Base-by-base conservation (phyloP, 2,329 filamentous ascomycete genomes). In the Verticillium isaacii region DNA sequence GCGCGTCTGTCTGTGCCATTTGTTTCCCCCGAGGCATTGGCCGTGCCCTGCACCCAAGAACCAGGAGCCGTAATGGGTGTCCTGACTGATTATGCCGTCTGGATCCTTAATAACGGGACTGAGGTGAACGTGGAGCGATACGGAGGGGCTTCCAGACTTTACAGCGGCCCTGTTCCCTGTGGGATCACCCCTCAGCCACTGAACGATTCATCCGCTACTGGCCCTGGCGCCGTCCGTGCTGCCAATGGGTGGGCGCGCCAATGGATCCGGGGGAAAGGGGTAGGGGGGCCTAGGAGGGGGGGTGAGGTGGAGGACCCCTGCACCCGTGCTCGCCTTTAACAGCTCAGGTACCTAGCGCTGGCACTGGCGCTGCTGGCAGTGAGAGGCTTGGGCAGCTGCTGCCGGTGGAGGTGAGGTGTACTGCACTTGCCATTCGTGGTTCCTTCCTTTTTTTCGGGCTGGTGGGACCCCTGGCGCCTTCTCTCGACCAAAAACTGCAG, bases 401-500 rank as follows among this genome's bases (percentile, higher is more conserved):
- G 15, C 45, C 45, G 45, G 45, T 52, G n/a, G n/a, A 23, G 19
- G 37, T 19, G 14, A 41, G 37, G 37, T 41, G 37, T 15, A 15
- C 37, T 41, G 59, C 55, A 32, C 37, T 32, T 36, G 32, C 55
- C 50, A 56, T 58, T 56, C 32, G 19, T 50, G 19, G 19, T 64
- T 63, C 60, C 60, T 63, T 65, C 61, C 56, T 65, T 36, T 45
- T 59, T 60, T 54, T 60, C 37, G 61, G 57, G 61, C 60, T 50
- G 59, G 62, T 64, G 59, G 58, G 63, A 65, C 63, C 63, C 63
- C 62, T 64, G 63, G 60, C 63, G 45, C 50, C n/a, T 62, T 58
- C 63, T 64, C 59, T 65, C 54, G 62, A 65, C 64, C 58, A 62
- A 64, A 64, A 60, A 62, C 57, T 64, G 64, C 63, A 64, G 60